Percentiles rank a stretch among this genome's conserved stretches.
Conservation (phyloP, 192 early-diverging fungal species). For the Chytriomyces sp. region DNA sequence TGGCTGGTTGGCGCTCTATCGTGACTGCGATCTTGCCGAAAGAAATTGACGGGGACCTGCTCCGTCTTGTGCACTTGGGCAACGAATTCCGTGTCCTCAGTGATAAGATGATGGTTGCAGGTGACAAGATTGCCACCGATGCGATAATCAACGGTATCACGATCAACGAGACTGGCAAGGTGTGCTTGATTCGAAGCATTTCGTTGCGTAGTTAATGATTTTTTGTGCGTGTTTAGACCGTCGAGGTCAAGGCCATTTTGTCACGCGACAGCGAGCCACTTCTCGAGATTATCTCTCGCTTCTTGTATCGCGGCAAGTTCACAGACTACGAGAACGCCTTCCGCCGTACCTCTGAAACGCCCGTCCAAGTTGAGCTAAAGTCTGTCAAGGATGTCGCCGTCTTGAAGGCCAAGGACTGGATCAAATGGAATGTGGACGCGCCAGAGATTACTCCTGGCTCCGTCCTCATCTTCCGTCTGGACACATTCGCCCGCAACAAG, state of each 20-base stretch:
- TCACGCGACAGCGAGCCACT: constrained; percentile 62
- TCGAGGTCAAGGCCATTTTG: constrained; percentile 83
- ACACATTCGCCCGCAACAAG: constrained; percentile 66
- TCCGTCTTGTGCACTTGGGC: constrained; percentile 89
- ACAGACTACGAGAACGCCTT: constrained; percentile 88
- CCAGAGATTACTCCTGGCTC: constrained; percentile 62
- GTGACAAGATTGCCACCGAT: constrained; percentile 82
- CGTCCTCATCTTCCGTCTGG: constrained; percentile 73
- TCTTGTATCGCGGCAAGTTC: constrained; percentile 92
- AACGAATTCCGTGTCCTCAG: constrained; percentile 90
- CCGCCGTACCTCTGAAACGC: constrained; percentile 79
- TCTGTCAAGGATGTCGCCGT: constrained; percentile 87
- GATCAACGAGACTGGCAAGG: constrained; percentile 87
- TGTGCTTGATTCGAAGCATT: neutral
- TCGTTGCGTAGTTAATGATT: neutral
- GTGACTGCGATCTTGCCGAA: constrained; percentile 91
- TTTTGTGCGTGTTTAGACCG: constrained; percentile 45
- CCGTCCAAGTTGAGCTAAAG: constrained; percentile 69
- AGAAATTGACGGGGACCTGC: constrained; percentile 90
- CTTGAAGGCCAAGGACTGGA: constrained; percentile 87
- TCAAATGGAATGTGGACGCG: constrained; percentile 70
- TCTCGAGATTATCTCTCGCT: constrained; percentile 84
- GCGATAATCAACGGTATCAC: constrained; percentile 83
- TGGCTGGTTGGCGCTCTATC: constrained; percentile 86
- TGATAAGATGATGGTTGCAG: constrained; percentile 71